Evolutionary conservation across 805 yeast species (phyloP), one percentile per base, ranked within the genome.

Genomic region (Candida sphagnicola): DNA sequence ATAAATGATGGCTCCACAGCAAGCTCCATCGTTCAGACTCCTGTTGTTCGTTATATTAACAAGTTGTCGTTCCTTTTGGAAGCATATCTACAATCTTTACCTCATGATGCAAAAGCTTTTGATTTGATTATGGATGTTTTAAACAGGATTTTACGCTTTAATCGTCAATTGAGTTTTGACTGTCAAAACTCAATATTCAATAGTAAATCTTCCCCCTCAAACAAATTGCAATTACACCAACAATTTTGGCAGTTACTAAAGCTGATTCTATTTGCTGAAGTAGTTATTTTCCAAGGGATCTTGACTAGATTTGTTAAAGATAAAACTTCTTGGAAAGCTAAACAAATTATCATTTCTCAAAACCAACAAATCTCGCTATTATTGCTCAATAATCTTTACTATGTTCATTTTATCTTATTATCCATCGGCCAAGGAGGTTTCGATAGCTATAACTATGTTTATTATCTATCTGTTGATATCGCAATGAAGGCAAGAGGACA

Each of bases 361-460:
- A 38, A 56, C n/a, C 64, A 59, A 32, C 29, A 17, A 6, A 46
- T 62, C 8, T 46, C 65, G 21, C 43, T 51, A 31, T 48, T 50
- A 19, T 54, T 74, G 0, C 49, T 77, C 24, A 64, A 64, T 31
- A 51, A 61, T 5, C 56, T 78, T 10, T 76, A 65, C 49, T 56
- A 71, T 43, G 33, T 70, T 36, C 67, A 75, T 44, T 77, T 72
- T 44, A 60, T 80, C 6, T 49, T 78, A 18, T 67, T 73, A 19
- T 61, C 73, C 16, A 70, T 80, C 6, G 86, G 86, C 0, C 72
- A 75, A 17, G 85, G 84, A 4, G 85, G 85, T 3, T 80, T 80
- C 50, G 78, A 77, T 40, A 68, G 76, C 10, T 82, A 78, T 54
- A 78, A 79, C 47, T 82, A 78, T 53, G 76, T 79, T 12, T 76